Percentiles rank a stretch among this genome's conserved stretches.
Evolutionary conservation across 2,329 filamentous ascomycete species (phyloP).

Genomic region (Phaeosphaeriaceae sp.): DNA sequence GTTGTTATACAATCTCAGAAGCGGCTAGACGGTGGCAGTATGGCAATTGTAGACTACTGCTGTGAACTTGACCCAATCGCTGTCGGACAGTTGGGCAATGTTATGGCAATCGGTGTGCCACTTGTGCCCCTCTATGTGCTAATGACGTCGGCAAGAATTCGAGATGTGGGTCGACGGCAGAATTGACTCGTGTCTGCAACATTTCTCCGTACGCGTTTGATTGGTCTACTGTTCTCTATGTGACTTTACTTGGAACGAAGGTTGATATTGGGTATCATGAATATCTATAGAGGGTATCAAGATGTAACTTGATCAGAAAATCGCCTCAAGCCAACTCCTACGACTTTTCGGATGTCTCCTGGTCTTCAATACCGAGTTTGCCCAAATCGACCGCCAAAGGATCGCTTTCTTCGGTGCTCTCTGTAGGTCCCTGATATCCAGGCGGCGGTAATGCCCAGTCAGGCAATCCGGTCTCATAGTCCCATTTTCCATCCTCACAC

Average conservation of each 20-base stretch:
- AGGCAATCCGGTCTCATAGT: conserved; percentile 84
- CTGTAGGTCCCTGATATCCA: conserved; percentile 73
- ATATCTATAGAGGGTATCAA: neutral
- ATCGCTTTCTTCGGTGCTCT: conserved; percentile 62
- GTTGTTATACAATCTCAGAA: neutral
- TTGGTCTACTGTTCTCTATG: neutral
- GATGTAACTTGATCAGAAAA: neutral
- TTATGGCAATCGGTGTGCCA: no score
- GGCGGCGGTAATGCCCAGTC: conserved; percentile 84
- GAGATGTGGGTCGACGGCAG: no score
- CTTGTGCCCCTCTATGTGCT: conserved; percentile 18
- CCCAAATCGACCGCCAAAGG: conserved; percentile 53
- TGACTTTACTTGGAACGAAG: neutral
- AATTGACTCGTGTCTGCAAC: no score
- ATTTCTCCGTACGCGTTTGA: neutral
- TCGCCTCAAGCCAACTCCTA: neutral
- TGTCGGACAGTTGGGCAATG: neutral
- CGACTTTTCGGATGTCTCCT: conserved; percentile 4
- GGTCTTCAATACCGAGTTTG: conserved; percentile 48
- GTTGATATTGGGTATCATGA: conserved; percentile 7
- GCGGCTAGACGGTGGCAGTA: conserved; percentile 26
- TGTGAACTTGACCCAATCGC: neutral
- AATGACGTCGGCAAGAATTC: conserved; percentile 14
- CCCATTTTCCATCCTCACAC: conserved; percentile 82
- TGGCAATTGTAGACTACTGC: conserved; percentile 12